Base-by-base conservation (phyloP, 768 basidiomycete genomes). In the Calocybe cyanea region DNA sequence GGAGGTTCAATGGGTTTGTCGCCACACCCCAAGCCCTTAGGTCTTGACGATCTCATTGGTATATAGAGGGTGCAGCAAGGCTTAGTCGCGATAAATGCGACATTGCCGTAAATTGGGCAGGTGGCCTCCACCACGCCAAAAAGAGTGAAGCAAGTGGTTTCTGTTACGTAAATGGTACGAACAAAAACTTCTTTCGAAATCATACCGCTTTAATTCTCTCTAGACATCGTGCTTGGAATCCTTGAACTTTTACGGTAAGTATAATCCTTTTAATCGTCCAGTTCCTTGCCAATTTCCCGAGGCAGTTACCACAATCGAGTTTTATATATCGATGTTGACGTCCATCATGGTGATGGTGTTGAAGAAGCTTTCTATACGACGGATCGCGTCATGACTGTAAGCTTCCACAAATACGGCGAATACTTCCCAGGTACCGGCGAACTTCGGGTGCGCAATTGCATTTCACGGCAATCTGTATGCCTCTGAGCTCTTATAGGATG, bases 361-460 rank as follows among this genome's bases (percentile, higher is more conserved):
- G 96, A 99, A 62, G 96, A 99, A 66, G 96, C 96, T 0, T 99
- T 99, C 64, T 99, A 98, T 65, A 94, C 93, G 3, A 98, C 96
- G 17, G 95, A 99, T 62, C 78, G 96, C 35, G 96, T 99, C 46
- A 98, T 98, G 96, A 98, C 95, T 0, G 85, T 85, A 59, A 93
- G 90, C 56, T 96, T 98, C 67, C 96, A 99, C 63, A 97, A 98
- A 65, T 99, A 97, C 53, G 96, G 96, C 25, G 96, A 99, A 65
- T 99, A 88, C 66, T 99, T 99, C 66, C 96, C 96, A 20, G 96
- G 96, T 33, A 99, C 96, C 5, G 96, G 96, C n/a, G 94, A 96
- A 65, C 72, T 96, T 32, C 78, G 94, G 54, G 91, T 91, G 59
- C 54, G 82, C 61, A 24, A 21, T 15, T 42, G 38, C 23, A 45